phyloP scores from a whole-genome alignment of 75 land plant species.

The Sequoia sempervirens region DNA sequence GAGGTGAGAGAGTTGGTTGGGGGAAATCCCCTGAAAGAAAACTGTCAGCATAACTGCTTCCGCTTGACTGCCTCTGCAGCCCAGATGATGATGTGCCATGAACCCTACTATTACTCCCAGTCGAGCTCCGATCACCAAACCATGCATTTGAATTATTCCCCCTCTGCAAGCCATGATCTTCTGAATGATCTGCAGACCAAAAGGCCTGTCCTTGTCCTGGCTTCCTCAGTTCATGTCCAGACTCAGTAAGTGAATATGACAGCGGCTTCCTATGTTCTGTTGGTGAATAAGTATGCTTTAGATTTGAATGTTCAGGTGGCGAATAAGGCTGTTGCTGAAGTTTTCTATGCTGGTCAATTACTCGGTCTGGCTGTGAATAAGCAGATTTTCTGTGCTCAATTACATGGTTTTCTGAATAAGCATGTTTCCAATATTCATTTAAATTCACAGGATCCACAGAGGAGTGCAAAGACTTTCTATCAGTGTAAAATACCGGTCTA shows the following conservation, averaged over 20 bases:
- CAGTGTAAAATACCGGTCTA: background rate
- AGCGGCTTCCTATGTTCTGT: background rate
- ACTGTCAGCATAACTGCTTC: conserved; percentile 36
- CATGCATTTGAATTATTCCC: conserved; percentile 2
- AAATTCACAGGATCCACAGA: background rate
- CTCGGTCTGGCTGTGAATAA: background rate
- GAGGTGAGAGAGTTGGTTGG: conserved; percentile 17
- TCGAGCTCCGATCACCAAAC: conserved; percentile 9
- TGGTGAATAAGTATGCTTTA: background rate
- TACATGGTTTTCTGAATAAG: background rate
- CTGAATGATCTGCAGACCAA: conserved; percentile 12
- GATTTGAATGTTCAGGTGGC: background rate
- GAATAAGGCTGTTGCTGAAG: background rate
- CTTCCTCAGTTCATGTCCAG: conserved; percentile 1
- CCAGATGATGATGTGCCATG: conserved; percentile 9
- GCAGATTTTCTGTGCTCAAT: background rate
- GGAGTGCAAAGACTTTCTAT: background rate
- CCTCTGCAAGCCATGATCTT: conserved; percentile 2
- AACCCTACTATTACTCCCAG: conserved; percentile 1
- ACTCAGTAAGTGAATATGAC: background rate
- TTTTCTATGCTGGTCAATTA: background rate
- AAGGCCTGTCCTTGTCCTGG: background rate
- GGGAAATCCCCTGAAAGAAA: conserved; percentile 24
- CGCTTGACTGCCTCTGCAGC: conserved; percentile 33
- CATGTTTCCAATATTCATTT: background rate